Evolutionary conservation across 2,329 filamentous ascomycete species (phyloP), one percentile per base, ranked within the genome.

Genomic region (Hirsutella thompsonii): DNA sequence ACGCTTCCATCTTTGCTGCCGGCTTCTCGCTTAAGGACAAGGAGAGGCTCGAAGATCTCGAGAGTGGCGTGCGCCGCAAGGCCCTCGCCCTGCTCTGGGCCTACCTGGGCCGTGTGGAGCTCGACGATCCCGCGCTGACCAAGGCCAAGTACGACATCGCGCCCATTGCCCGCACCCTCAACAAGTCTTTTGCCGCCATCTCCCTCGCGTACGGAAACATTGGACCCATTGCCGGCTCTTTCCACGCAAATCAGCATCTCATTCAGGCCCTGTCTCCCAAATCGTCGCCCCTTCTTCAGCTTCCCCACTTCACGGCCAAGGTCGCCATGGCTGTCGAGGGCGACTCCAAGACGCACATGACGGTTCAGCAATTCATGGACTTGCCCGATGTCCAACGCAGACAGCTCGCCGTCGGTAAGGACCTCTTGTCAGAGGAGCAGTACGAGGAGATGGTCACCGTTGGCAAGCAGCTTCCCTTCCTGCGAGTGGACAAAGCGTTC

Each of bases 21-120:
- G 77, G 79, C 29, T 67, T 95, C 48, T 72, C 79, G 0, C 61
- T 68, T 14, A 87, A 88, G 60, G 88, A 94, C 54, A 80, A 79
- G 56, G 71, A 79, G 53, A 80, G 76, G 55, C 70, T 98, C 8
- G 78, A 86, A 55, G 78, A 88, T 49, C 63, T 94, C 44, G 92
- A 96, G 38, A 82, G 83, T 49, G 79, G 81, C 32, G 73, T 78
- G 20, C 81, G 85, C 49, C 76, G 92, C 55, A 96, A 96, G 70
- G 81, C 87, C 8, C 70, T 96, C 36, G 86, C 83, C 39, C 71
- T 98, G 42, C 70, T 98, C 14, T 98, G 93, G 92, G 89, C 92
- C 34, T 96, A 98, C 59, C 75, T 96, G 37, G 86, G 85, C 45
- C 83, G 92, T 37, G 70, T 94, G 42, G 86, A 94, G 53, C 74